Evolutionary conservation across 768 basidiomycete genomes (phyloP).

Genomic region (Tulasnella sp.): DNA sequence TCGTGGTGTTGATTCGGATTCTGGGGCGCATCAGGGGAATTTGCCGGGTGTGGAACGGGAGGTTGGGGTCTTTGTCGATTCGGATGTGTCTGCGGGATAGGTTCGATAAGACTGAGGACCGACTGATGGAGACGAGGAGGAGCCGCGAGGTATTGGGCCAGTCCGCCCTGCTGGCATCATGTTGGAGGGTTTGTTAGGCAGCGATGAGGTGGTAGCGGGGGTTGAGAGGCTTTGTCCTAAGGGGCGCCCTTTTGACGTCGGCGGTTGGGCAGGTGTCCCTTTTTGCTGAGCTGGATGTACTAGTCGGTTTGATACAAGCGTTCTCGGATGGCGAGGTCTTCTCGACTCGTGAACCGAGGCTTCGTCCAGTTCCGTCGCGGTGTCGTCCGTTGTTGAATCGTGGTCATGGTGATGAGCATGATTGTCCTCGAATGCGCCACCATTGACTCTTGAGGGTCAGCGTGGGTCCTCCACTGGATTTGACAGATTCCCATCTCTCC

Average conservation of each 20-base stretch:
- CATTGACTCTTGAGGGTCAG: constrained; percentile 22
- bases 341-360: not conserved
- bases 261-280: not conserved
- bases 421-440: not conserved
- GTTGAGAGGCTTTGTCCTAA: not conserved
- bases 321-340: not conserved
- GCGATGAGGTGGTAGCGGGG: not conserved
- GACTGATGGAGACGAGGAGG: constrained; percentile 20
- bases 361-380: not conserved
- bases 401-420: not conserved
- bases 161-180: not conserved
- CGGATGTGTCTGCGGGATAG: constrained; percentile 25
- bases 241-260: not conserved
- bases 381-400: not conserved
- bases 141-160: not conserved
- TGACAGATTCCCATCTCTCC: constrained; percentile 69
- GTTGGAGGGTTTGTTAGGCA: not conserved
- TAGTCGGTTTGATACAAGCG: not conserved
- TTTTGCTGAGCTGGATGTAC: too few species aligned
- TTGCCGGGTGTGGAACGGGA: constrained; percentile 8
- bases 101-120: constrained; percentile 34
- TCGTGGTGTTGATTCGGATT: not conserved
- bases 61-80: constrained; percentile 24
- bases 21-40: not conserved
- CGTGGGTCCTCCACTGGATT: constrained; percentile 36